Evolutionary conservation across 768 basidiomycete genomes (phyloP), one percentile per base, ranked within the genome.

Genomic region (Symmetrospora coprosmae): DNA sequence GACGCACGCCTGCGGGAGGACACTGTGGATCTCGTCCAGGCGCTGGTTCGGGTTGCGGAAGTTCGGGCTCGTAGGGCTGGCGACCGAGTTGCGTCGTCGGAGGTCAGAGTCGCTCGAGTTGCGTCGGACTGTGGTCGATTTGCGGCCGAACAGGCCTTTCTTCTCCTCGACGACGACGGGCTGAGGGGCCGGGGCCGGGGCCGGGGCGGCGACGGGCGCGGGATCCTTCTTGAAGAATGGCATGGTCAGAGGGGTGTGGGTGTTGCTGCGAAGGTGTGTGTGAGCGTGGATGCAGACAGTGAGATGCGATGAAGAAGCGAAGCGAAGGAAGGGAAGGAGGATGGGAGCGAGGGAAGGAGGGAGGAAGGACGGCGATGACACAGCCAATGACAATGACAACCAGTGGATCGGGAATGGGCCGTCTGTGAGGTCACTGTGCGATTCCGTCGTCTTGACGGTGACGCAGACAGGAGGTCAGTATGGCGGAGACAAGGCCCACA

Each of bases 281-380:
- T n/a, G n/a, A n/a, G n/a, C n/a, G n/a, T n/a, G n/a, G n/a, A n/a
- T n/a, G n/a, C n/a, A n/a, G n/a, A n/a, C n/a, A n/a, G n/a, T n/a
- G n/a, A n/a, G n/a, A n/a, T n/a, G n/a, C n/a, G n/a, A n/a, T n/a
- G n/a, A n/a, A n/a, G n/a, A n/a, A n/a, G n/a, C n/a, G n/a, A n/a
- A n/a, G n/a, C n/a, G n/a, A n/a, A n/a, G n/a, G n/a, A n/a, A n/a
- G n/a, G n/a, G n/a, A n/a, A n/a, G n/a, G n/a, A n/a, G n/a, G n/a
- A n/a, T n/a, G n/a, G n/a, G 43, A 23, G 43, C 25, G 43, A 46
- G 21, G 9, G 9, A 9, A 23, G 43, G 11, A 23, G 43, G 43
- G 21, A 46, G n/a, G n/a, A n/a, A 81, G 79, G 4, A 79, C 76
- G 5, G 80, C 81, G 82, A 64, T n/a, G 28, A 31, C 19, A 17